Conservation (phyloP, 2,329 filamentous ascomycete genomes). For the Diaporthe velutina region DNA sequence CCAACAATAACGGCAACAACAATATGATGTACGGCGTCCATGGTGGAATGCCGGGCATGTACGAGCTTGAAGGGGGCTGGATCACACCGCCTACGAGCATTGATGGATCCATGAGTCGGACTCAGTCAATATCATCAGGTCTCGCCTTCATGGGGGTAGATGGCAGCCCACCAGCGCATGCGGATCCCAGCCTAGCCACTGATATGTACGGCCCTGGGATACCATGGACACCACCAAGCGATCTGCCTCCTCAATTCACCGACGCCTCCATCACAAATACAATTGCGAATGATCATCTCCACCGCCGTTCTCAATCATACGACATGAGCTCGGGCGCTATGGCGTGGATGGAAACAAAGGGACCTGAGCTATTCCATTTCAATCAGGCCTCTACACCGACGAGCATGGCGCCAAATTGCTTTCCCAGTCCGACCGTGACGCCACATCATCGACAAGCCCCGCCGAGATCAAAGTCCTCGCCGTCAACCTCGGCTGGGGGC, state of each 20-base stretch:
- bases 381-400: slow-evolving; percentile 51
- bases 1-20: slow-evolving; percentile 46
- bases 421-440: slow-evolving; percentile 55
- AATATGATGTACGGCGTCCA: slow-evolving; percentile 48
- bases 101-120: slow-evolving; percentile 50
- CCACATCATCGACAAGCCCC: slow-evolving; percentile 50
- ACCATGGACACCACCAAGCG: slow-evolving; percentile 56
- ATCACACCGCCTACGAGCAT: slow-evolving; percentile 52
- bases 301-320: slow-evolving; percentile 51
- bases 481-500: slow-evolving; percentile 43
- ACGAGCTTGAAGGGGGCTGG: slow-evolving; percentile 55
- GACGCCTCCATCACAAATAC: slow-evolving; percentile 49
- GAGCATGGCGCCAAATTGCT: slow-evolving; percentile 53
- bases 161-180: slow-evolving; percentile 39
- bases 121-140: slow-evolving; percentile 51
- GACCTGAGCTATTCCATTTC: slow-evolving; percentile 51
- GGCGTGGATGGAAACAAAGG: slow-evolving; percentile 46
- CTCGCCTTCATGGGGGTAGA: slow-evolving; percentile 43
- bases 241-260: slow-evolving; percentile 50
- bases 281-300: slow-evolving; percentile 46
- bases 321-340: slow-evolving; percentile 51
- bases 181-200: slow-evolving; percentile 39
- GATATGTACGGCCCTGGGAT: slow-evolving; percentile 54
- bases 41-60: slow-evolving; percentile 49
- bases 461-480: slow-evolving; percentile 47